These are phyloP conservation scores for Pelargonium cotyledonis DNA, from an alignment of 441 rosid genomes.

Conservation along the genomic window DNA sequence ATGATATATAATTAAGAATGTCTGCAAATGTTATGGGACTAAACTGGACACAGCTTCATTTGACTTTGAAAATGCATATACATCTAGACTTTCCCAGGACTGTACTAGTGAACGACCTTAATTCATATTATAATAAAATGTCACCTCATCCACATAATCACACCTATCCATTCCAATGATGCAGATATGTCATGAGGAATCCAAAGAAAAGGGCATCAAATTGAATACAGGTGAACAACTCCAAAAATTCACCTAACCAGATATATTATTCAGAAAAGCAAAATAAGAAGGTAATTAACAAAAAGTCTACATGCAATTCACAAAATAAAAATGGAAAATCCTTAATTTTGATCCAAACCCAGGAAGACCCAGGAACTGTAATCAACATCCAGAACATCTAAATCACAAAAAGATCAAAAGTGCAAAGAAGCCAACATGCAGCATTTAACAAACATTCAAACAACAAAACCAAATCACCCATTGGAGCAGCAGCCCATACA, in stretches of 20 bases:
- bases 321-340: neutral
- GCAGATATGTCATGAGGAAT: conserved; percentile 12
- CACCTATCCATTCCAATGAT: conserved; percentile 12
- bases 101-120: conserved; percentile 5
- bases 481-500: neutral
- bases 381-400: conserved; percentile 16
- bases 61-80: conserved; percentile 12
- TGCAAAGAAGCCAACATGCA: neutral
- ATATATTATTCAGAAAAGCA: conserved; percentile 5
- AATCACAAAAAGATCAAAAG: conserved; percentile 10
- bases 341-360: neutral
- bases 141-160: conserved; percentile 13
- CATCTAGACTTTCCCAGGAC: conserved; percentile 8
- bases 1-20: neutral
- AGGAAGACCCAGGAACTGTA: conserved; percentile 14
- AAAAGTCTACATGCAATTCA: too few relatives aligned
- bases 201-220: too few relatives aligned
- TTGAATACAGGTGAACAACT: conserved; percentile 7
- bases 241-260: conserved; percentile 23
- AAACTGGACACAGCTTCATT: conserved; percentile 12
- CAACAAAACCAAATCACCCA: too few relatives aligned
- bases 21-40: neutral
- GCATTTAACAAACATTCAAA: too few relatives aligned
- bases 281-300: neutral
- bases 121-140: conserved; percentile 12